phyloP scores from a whole-genome alignment of 306 rosid species.

The Dicorynia guianensis region DNA sequence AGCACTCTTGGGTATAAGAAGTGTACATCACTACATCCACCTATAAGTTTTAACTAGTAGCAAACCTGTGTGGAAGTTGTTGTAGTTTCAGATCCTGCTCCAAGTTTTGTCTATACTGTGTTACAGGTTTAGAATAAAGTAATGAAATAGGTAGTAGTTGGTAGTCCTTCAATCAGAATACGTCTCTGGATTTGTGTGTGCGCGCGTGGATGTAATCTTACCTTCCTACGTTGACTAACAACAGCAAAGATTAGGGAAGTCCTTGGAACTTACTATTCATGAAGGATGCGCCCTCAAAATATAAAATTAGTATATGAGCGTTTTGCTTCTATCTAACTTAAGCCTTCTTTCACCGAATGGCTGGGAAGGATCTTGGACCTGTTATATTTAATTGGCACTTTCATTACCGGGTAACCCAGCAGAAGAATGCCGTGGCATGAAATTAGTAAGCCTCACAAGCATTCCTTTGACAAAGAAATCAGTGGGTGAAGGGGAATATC shows the following conservation, averaged over 20 bases:
- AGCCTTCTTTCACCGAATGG: not conserved
- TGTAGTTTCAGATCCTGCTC: constrained; percentile 3
- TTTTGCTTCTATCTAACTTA: constrained; percentile 3
- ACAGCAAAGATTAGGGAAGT: constrained; percentile 6
- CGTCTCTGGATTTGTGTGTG: constrained; percentile 1
- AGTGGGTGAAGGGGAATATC: not conserved
- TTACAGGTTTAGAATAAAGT: constrained; percentile 14
- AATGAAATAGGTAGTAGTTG: not conserved
- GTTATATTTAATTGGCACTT: not conserved
- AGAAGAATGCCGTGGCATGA: not conserved
- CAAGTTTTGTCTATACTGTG: constrained; percentile 15
- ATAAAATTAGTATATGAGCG: constrained; percentile 5
- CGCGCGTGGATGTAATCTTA: not conserved
- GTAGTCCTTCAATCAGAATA: constrained; percentile 13
- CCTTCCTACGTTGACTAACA: constrained; percentile 13
- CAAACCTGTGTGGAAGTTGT: constrained; percentile 6
- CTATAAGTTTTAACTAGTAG: not conserved
- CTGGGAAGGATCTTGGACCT: not conserved
- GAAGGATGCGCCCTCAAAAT: constrained; percentile 11
- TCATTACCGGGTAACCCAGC: no score
- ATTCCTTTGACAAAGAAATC: not conserved
- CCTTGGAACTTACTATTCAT: not conserved
- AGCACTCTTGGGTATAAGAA: constrained; percentile 13
- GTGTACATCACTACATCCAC: not conserved
- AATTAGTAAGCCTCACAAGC: not conserved